Percentiles rank a stretch among this genome's conserved stretches.
These are phyloP conservation scores for Xylariales sp. DNA, from an alignment of 2,329 filamentous ascomycete species.

Conservation along the genomic window DNA sequence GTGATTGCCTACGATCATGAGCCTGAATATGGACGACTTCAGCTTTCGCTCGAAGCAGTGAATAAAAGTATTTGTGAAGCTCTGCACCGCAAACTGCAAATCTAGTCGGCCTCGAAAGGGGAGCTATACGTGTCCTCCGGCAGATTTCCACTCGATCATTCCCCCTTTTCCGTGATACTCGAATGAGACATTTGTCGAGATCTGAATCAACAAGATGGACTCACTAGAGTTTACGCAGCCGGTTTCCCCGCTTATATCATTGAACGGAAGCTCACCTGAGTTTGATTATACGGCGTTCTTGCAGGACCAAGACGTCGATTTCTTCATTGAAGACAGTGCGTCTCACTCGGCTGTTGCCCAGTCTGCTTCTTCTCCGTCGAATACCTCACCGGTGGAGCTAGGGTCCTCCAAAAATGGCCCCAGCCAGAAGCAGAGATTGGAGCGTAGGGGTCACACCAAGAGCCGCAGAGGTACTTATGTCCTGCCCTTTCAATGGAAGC, in stretches of 20 bases:
- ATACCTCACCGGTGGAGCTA: not conserved
- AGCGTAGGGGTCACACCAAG: constrained; percentile 62
- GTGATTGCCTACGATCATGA: too few species aligned
- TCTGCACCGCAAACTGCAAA: too few species aligned
- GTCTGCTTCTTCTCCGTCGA: not conserved
- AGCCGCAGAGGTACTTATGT: too few species aligned
- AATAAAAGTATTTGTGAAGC: too few species aligned
- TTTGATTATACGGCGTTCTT: constrained; percentile 3
- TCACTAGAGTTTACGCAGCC: not conserved
- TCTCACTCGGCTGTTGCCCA: not conserved
- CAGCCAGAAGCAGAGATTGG: constrained; percentile 34
- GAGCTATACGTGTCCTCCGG: too few species aligned
- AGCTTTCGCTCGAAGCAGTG: too few species aligned
- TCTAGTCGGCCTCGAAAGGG: too few species aligned
- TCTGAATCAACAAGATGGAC: constrained; percentile 1
- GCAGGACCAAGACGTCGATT: not conserved
- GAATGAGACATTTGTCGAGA: too few species aligned
- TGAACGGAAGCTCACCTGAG: not conserved
- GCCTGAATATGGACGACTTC: too few species aligned
- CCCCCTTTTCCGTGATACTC: too few species aligned
- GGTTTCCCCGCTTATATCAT: not conserved
- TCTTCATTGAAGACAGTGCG: not conserved
- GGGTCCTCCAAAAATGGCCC: constrained; percentile 6
- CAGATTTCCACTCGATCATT: too few species aligned
- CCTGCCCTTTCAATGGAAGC: too few species aligned